Conservation (phyloP, 495 filamentous ascomycete species). For the Talaromyces adpressus region DNA sequence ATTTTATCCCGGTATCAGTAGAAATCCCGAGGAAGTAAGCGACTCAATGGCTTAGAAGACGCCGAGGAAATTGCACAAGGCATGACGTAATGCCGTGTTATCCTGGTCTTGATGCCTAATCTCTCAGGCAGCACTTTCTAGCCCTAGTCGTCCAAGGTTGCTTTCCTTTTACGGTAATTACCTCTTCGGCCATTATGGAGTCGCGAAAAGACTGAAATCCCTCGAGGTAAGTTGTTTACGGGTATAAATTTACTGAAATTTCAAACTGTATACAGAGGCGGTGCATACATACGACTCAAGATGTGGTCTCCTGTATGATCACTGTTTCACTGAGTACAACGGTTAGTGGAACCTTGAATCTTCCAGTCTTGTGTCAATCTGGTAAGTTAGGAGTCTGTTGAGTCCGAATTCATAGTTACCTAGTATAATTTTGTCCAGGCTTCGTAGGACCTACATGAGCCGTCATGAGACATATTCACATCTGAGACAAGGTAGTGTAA, state of each 20-base stretch:
- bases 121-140: background rate
- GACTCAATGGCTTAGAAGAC: background rate
- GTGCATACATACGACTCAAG: too few species aligned
- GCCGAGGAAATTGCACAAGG: background rate
- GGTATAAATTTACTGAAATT: too few species aligned
- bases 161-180: background rate
- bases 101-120: background rate
- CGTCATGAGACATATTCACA: too few species aligned
- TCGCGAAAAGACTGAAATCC: background rate
- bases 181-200: background rate
- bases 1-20: background rate
- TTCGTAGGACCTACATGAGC: too few species aligned
- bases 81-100: background rate
- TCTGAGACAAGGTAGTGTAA: background rate
- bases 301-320: too few species aligned
- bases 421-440: too few species aligned
- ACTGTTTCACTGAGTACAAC: background rate
- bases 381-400: too few species aligned
- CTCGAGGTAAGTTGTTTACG: too few species aligned
- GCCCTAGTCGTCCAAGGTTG: background rate
- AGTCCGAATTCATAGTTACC: too few species aligned
- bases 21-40: background rate
- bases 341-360: too few species aligned
- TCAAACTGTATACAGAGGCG: too few species aligned
- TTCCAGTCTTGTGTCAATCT: too few species aligned